These are phyloP conservation scores for Durotheca rogersii DNA, from an alignment of 495 filamentous ascomycete genomes.

Conservation along the genomic window DNA sequence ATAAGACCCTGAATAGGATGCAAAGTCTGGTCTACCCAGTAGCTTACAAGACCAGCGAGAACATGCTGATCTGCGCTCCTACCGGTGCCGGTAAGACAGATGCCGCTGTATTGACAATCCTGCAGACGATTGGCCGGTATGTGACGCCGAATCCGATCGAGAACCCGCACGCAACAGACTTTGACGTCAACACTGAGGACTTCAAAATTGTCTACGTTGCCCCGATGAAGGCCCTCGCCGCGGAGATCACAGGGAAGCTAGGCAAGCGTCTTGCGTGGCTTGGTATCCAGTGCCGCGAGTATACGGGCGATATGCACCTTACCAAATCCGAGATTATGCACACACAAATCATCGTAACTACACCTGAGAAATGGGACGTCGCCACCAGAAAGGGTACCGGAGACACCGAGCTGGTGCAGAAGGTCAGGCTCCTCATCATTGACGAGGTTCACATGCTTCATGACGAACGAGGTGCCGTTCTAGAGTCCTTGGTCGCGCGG, in stretches of 20 bases:
- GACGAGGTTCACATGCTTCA: conserved; percentile 99
- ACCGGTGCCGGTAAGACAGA: conserved; percentile 99
- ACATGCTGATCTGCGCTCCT: conserved; percentile 97
- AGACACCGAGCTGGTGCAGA: conserved; percentile 96
- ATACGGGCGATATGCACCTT: conserved; percentile 98
- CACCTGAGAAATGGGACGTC: conserved; percentile 99
- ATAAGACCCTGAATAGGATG: conserved; percentile 94
- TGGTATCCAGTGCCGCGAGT: conserved; percentile 82
- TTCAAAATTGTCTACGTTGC: conserved; percentile 99
- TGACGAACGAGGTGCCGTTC: conserved; percentile 91
- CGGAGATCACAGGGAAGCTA: conserved; percentile 93
- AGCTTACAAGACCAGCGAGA: conserved; percentile 92
- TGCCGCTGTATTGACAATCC: conserved; percentile 92
- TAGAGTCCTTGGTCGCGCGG: conserved; percentile 91
- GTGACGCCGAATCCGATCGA: conserved; percentile 74
- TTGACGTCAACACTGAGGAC: conserved; percentile 74
- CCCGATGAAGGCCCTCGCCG: conserved; percentile 95
- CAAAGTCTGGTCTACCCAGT: conserved; percentile 95
- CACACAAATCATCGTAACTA: conserved; percentile 98
- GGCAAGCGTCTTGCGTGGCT: conserved; percentile 93
- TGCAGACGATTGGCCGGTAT: conserved; percentile 87
- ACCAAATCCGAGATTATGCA: conserved; percentile 93
- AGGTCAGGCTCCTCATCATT: conserved; percentile 93
- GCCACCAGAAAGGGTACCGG: conserved; percentile 95
- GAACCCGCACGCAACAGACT: conserved; percentile 69